Base-by-base conservation (phyloP, 2,329 filamentous ascomycete genomes). In the Colletotrichum lentis region DNA sequence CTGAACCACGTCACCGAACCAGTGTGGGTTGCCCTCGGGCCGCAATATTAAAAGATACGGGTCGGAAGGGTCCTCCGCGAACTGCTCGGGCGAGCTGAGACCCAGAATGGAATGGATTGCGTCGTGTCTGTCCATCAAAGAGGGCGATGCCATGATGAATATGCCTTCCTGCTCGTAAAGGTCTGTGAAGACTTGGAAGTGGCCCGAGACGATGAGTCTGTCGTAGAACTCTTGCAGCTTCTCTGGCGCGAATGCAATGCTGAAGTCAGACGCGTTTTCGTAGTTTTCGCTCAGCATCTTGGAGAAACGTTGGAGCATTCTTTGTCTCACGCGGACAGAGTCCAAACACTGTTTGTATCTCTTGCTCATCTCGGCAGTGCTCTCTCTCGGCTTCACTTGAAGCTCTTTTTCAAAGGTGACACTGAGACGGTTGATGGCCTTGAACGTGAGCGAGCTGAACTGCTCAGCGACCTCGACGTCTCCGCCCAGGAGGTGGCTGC, bases 401-500 rank as follows among this genome's bases (percentile, higher is more conserved):
- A 98, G 84, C 78, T 99, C 96, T 73, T 90, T 90, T 77, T 98
- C 96, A 73, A 98, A 99, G 20, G 96, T 96, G 69, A 90, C 86
- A 75, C 93, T 97, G 61, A 99, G 84, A 57, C 96, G 91, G 73
- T 91, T 91, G 69, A 98, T 85, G 10, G 95, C 94, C 79, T 97
- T 98, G 75, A 93, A 94, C 1, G 96, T 98, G 70, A 99, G 85
- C 31, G 93, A 93, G 77, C 91, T 96, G 78, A 99, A 99, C 77
- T 99, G 96, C 81, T 98, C 96, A 1, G 96, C 96, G 49, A 98
- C 96, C 80, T 98, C 95, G 47, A 98, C 91, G 77, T 98, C 94
- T 70, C 96, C 96, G 37, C 93, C 92, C 73, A 96, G 90, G n/a
- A 99, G 86, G 76, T 96, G 91, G 56, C 92, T 88, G 31, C 95